Evolutionary conservation across 768 basidiomycete genomes (phyloP), one percentile per base, ranked within the genome.

Genomic region (Porpolomopsis calyptriformis): DNA sequence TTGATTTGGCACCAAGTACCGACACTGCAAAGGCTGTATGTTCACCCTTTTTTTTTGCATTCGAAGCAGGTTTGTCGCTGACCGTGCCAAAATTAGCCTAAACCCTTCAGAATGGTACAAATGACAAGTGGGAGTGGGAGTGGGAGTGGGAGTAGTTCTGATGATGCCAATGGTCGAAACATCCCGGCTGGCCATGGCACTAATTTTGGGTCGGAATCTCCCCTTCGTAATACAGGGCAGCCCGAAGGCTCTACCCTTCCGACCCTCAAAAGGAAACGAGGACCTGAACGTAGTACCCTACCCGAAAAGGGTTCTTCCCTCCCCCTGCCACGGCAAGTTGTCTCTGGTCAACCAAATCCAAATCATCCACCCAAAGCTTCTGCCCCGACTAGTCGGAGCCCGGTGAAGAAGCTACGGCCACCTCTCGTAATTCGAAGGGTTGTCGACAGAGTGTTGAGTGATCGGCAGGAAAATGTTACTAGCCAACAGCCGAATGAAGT

Each of bases 221-320:
- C 45, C 19, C 11, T 16, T 10, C 25, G 11, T 33, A 25, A 27
- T 29, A 31, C n/a, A 25, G 11, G 27, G 14, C 24, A 14, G 2
- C 43, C 25, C 8, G 43, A 43, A 5, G 22, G 36, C 18, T 22
- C 52, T 25, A 34, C 56, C 8, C n/a, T n/a, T n/a, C 51, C 56
- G 3, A 57, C 38, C 29, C 52, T 72, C 34, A 72, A 74, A 51
- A 66, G 71, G 27, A 74, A 73, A 52, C 59, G 71, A 47, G 64
- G 60, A 14, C 49, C 60, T 23, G 66, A 68, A 27, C 51, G 47
- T 36, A 10, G 52, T 27, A 59, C 63, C 6, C 55, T 61, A 24
- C 43, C 43, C n/a, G 60, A 56, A 27, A 59, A 57, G 44, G n/a
- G 51, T 27, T 56, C 60, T 36, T 57, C 64, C 19, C 31, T 56